Base-by-base conservation (phyloP, 176 grass and related monocot genomes). In the Oryza glumipatula region DNA sequence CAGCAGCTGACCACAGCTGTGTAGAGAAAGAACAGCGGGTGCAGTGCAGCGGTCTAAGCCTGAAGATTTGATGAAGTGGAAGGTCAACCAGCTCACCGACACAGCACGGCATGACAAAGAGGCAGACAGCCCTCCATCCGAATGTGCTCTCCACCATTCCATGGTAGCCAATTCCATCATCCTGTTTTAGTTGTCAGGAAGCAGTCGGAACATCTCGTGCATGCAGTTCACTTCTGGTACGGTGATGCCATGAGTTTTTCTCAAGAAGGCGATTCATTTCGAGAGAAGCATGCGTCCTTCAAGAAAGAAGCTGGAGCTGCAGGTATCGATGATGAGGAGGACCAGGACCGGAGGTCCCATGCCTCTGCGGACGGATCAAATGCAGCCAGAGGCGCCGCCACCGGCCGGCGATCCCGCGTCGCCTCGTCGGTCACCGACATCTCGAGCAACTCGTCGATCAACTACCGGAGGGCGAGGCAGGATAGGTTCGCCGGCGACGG, bases 191-290 rank as follows among this genome's bases (percentile, higher is more conserved):
- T 35, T 22, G 72, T 85, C 72, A 21, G 46, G 69, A 65, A 63
- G 54, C 61, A 76, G 56, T n/a, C 28, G 24, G 68, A n/a, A 32
- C 77, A 21, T 16, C 38, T 70, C 41, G 69, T 28, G 28, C 80
- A 65, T 28, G 28, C 80, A 65, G 39, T 19, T 86, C n/a, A 77
- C 16, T 70, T 76, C 39, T 22, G 21, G 67, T 7, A 60, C 79
- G 84, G 87, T 84, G 89, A 54, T 7, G 68, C 83, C 84, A 90
- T 90, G 89, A 56, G 70, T 82, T 88, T 67, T 77, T 16, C 30
- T 35, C 80, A 70, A 64, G 3, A 41, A 70, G 84, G 33, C 15
- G 7, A 48, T 23, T 47, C 88, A 2, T 71, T 43, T 5, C 56
- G 66, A 74, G 35, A 15, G 33, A 65, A 52, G 28, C 38, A 58